Evolutionary conservation across 148 eudicot genomes (phyloP).

Genomic region (Pharnaceum exiguum): DNA sequence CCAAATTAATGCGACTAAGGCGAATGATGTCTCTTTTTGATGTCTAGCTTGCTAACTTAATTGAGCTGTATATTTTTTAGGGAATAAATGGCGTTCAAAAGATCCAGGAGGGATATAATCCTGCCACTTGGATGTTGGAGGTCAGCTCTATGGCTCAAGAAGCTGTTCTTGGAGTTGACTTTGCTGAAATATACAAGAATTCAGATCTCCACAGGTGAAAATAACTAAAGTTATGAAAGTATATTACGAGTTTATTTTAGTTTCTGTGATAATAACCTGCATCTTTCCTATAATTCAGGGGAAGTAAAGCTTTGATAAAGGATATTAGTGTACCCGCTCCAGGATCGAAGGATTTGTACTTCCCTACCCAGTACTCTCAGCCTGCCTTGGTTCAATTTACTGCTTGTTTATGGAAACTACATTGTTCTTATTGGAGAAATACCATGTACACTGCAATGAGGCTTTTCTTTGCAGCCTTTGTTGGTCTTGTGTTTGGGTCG

Average conservation of each 20-base stretch:
- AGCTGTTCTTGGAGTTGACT: constrained; percentile 41
- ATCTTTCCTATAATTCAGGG: constrained; percentile 27
- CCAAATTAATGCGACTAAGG: no score
- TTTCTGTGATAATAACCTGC: not conserved
- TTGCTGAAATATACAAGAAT: constrained; percentile 43
- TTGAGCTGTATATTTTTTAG: constrained; percentile 14
- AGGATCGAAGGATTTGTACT: constrained; percentile 46
- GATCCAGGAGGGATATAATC: constrained; percentile 65
- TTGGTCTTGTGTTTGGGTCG: constrained; percentile 49
- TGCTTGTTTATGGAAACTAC: constrained; percentile 63
- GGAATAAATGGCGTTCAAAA: constrained; percentile 45
- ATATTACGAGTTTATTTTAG: not conserved
- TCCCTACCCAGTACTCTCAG: constrained; percentile 52
- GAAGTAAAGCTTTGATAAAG: constrained; percentile 42
- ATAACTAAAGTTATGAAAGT: not conserved
- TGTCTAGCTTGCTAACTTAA: constrained; percentile 4
- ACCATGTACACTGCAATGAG: constrained; percentile 53
- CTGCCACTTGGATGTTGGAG: constrained; percentile 79
- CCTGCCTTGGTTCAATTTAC: constrained; percentile 31
- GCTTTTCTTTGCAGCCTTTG: constrained; percentile 42
- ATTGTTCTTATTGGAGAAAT: constrained; percentile 60
- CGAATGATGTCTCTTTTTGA: not conserved
- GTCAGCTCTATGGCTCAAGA: constrained; percentile 57
- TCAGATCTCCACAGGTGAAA: constrained; percentile 47
- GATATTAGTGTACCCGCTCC: constrained; percentile 44